Evolutionary conservation across 2,329 filamentous ascomycete species (phyloP).

Genomic region (Onygenales sp.): DNA sequence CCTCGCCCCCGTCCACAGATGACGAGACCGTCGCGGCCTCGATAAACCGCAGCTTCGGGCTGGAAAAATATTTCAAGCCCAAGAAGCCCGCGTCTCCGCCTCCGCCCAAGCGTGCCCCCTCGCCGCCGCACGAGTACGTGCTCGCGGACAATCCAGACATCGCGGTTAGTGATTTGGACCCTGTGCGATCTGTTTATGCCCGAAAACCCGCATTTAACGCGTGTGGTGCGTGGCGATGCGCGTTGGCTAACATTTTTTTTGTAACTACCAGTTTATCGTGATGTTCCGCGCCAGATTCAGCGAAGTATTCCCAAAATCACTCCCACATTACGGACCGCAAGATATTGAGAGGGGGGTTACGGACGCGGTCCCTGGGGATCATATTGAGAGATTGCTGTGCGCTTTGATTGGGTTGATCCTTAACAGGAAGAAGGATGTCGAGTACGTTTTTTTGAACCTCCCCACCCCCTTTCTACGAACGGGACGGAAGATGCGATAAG

Average conservation of each 20-base stretch:
- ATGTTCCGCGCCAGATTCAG: conserved; percentile 94
- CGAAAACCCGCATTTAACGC: conserved; percentile 13
- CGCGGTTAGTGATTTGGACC: conserved; percentile 56
- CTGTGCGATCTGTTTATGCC: conserved; percentile 1
- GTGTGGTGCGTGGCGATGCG: conserved; percentile 23
- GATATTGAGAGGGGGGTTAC: conserved; percentile 84
- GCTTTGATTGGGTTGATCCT: conserved; percentile 77
- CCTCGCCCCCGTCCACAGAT: conserved; percentile 50
- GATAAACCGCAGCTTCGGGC: conserved; percentile 31
- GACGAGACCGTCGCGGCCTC: conserved; percentile 41
- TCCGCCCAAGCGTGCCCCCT: conserved; percentile 70
- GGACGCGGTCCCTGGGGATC: conserved; percentile 67
- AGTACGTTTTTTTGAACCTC: conserved; percentile 54
- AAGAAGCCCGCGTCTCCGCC: conserved; percentile 46
- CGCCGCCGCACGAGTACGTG: conserved; percentile 81
- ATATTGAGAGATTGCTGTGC: conserved; percentile 81
- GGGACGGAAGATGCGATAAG: background rate
- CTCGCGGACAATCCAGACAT: conserved; percentile 87
- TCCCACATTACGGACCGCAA: conserved; percentile 85
- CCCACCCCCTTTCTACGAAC: background rate
- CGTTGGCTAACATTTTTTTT: conserved; percentile 23
- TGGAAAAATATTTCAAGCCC: conserved; percentile 40
- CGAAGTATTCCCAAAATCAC: conserved; percentile 78
- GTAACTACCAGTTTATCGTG: conserved; percentile 68
- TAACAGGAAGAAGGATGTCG: conserved; percentile 97